phyloP scores from a whole-genome alignment of 257 asterid genomes.

The Solanum pimpinellifolium region DNA sequence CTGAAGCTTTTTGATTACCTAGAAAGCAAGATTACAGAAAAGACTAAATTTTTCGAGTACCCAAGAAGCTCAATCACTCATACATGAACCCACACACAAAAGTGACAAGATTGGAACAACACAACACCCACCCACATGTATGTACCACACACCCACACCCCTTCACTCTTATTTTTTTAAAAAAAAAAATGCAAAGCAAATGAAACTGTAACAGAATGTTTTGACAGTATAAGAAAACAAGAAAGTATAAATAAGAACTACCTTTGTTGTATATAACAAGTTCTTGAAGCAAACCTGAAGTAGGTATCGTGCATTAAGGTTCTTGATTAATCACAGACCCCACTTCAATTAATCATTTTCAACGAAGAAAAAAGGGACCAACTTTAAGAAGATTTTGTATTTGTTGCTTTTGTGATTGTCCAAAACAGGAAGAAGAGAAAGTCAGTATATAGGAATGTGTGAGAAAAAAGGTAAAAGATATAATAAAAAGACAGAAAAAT shows the following conservation, averaged over 20 bases:
- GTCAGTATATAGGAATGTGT: background rate
- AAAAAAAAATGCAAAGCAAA: background rate
- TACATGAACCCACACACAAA: background rate
- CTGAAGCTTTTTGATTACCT: constrained; percentile 11
- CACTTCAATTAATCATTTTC: background rate
- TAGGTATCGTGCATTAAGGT: background rate
- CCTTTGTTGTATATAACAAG: background rate
- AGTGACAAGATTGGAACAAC: background rate
- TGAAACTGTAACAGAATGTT: background rate
- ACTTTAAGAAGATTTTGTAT: background rate
- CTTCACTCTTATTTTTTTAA: background rate
- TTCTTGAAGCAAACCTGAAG: background rate
- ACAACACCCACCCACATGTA: background rate
- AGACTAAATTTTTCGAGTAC: background rate
- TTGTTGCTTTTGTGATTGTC: background rate
- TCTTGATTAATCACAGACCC: constrained; percentile 6
- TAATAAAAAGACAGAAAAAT: background rate
- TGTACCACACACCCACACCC: background rate
- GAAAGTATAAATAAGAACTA: background rate
- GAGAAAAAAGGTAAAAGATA: background rate
- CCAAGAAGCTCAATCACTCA: constrained; percentile 5
- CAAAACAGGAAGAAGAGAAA: background rate
- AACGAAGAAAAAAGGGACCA: background rate
- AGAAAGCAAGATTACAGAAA: constrained; percentile 3
- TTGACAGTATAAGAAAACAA: background rate